Percentiles rank a stretch among this genome's conserved stretches.
Evolutionary conservation across 2,329 filamentous ascomycete species (phyloP).

Genomic region (Microdochium paspali): DNA sequence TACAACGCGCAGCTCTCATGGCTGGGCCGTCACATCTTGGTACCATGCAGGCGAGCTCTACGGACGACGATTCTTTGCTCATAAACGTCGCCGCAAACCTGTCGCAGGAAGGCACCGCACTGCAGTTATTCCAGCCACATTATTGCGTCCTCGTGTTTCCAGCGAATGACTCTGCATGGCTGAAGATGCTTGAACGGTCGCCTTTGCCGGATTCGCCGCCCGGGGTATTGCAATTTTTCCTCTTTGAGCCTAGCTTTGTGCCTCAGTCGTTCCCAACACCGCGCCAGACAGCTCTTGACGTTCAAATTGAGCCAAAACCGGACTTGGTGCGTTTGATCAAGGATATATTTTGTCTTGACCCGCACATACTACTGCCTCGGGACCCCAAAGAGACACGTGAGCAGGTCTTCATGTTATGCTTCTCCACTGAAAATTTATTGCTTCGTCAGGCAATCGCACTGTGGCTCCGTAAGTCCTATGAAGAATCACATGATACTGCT

Average conservation of each 20-base stretch:
- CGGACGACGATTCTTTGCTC: neutral
- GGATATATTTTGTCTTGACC: conserved; percentile 10
- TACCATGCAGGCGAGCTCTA: neutral
- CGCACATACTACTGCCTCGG: conserved; percentile 11
- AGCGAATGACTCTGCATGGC: neutral
- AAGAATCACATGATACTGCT: too few relatives aligned
- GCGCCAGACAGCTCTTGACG: neutral
- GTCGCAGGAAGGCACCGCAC: neutral
- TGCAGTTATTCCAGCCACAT: neutral
- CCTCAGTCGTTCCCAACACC: neutral
- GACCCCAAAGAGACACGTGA: conserved; percentile 9
- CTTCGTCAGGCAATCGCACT: conserved; percentile 11
- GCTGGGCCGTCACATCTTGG: neutral
- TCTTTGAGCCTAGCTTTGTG: neutral
- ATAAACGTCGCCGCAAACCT: neutral
- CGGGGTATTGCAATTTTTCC: neutral
- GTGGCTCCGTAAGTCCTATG: conserved; percentile 18
- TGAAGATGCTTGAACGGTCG: neutral
- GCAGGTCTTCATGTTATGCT: conserved; percentile 17
- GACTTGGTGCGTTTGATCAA: conserved; percentile 9
- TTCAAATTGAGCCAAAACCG: neutral
- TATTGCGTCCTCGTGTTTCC: neutral
- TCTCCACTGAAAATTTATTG: conserved; percentile 13
- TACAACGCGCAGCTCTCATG: neutral
- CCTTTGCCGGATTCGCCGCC: neutral